A percentile compares a stretch with the other conserved stretches of the same genome.
Evolutionary conservation across 148 eudicot genomes (phyloP).

Genomic region (Nyssa sinensis): DNA sequence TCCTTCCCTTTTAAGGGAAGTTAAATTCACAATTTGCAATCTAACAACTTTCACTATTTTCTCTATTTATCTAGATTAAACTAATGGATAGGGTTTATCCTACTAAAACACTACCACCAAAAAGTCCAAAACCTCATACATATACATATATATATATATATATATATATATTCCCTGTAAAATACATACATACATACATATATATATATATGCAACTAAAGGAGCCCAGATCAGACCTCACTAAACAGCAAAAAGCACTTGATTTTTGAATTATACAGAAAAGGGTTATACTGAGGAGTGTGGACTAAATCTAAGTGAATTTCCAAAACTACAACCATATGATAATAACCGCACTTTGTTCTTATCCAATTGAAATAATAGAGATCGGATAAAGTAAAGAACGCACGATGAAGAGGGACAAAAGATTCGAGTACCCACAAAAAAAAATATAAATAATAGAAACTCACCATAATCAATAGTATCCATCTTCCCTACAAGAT

Average conservation of each 20-base stretch:
- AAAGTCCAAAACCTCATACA: too few relatives aligned
- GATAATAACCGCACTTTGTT: neutral
- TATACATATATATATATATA: too few relatives aligned
- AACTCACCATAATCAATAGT: neutral
- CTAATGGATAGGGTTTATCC: too few relatives aligned
- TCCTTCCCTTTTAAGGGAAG: constrained; percentile 25
- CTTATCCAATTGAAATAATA: neutral
- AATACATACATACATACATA: too few relatives aligned
- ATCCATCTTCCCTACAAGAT: neutral
- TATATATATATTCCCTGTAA: too few relatives aligned
- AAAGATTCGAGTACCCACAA: neutral
- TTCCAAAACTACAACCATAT: neutral
- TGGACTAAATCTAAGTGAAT: neutral
- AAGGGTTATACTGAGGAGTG: too few relatives aligned
- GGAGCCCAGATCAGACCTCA: too few relatives aligned
- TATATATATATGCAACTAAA: too few relatives aligned
- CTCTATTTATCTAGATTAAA: neutral
- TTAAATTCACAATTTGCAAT: neutral
- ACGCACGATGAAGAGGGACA: neutral
- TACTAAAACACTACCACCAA: too few relatives aligned
- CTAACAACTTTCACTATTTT: neutral
- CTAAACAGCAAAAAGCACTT: neutral
- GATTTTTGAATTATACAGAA: neutral
- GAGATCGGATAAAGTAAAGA: neutral
- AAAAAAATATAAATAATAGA: neutral